Conservation (phyloP, 768 basidiomycete genomes). For the Podaxis carcinomalis region DNA sequence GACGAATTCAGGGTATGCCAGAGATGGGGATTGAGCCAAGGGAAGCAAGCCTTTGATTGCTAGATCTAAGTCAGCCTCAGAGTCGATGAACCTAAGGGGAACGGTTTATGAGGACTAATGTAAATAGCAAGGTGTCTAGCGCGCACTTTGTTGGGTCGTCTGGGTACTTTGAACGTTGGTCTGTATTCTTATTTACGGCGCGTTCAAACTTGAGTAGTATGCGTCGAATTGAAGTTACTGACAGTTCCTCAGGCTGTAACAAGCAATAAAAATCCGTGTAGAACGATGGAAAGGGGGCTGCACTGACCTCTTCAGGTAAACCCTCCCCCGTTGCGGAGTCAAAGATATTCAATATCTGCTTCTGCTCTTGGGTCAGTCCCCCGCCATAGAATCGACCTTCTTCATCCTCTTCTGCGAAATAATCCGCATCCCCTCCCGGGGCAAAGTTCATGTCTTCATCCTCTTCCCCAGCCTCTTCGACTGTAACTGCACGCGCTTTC, state of each 20-base stretch:
- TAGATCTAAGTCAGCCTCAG: conserved; percentile 90
- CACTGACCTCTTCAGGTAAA: conserved; percentile 63
- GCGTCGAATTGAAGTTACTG: conserved; percentile 66
- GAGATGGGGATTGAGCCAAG: conserved; percentile 74
- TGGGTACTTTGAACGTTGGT: conserved; percentile 92
- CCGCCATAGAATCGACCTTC: conserved; percentile 94
- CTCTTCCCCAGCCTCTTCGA: conserved; percentile 63
- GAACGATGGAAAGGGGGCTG: background rate
- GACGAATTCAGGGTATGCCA: conserved; percentile 89
- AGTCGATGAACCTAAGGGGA: conserved; percentile 86
- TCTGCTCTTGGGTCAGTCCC: conserved; percentile 88
- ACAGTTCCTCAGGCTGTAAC: conserved; percentile 60
- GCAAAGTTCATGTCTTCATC: conserved; percentile 53
- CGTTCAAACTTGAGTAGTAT: conserved; percentile 81
- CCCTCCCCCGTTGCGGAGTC: conserved; percentile 67
- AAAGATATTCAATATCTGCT: conserved; percentile 93
- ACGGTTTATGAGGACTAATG: conserved; percentile 1
- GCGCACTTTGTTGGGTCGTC: conserved; percentile 85
- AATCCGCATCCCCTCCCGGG: conserved; percentile 86
- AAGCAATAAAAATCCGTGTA: background rate
- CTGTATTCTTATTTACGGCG: conserved; percentile 91
- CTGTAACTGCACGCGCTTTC: conserved; percentile 38
- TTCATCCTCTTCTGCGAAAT: conserved; percentile 87
- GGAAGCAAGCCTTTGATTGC: conserved; percentile 87
- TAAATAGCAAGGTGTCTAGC: background rate